These are phyloP conservation scores for Gentiana straminea DNA, from an alignment of 257 asterid species.

Conservation along the genomic window DNA sequence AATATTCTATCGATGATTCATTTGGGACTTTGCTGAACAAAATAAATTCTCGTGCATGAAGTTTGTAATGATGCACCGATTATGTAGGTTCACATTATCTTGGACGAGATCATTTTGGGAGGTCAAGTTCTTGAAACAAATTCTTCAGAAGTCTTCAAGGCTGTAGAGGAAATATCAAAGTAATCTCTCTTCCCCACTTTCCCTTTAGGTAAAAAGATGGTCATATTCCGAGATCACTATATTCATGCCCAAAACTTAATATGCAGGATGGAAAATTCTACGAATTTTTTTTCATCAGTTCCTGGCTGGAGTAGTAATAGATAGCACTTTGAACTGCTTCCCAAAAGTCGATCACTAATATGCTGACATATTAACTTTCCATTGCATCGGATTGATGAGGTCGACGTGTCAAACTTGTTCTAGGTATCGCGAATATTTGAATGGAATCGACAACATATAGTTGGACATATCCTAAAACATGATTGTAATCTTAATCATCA, in stretches of 20 bases:
- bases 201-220: background rate
- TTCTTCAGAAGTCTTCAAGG: constrained; percentile 61
- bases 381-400: too few relatives aligned
- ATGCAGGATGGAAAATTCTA: constrained; percentile 57
- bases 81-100: constrained; percentile 72
- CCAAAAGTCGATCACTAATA: too few relatives aligned
- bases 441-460: too few relatives aligned
- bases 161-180: constrained; percentile 76
- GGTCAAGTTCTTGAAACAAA: constrained; percentile 96
- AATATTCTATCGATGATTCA: too few relatives aligned
- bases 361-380: too few relatives aligned
- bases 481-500: too few relatives aligned
- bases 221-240: background rate
- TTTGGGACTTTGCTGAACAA: too few relatives aligned
- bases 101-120: constrained; percentile 86
- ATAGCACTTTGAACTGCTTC: constrained; percentile 19
- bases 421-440: too few relatives aligned
- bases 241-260: constrained; percentile 11
- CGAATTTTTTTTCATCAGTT: constrained; percentile 41
- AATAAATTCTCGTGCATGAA: background rate
- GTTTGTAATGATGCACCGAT: background rate
- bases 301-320: constrained; percentile 51
- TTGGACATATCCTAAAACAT: too few relatives aligned
- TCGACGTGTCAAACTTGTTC: too few relatives aligned
- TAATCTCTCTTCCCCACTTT: constrained; percentile 14